Conservation (phyloP, 148 eudicot species). For the Tetragonia tetragonoides region DNA sequence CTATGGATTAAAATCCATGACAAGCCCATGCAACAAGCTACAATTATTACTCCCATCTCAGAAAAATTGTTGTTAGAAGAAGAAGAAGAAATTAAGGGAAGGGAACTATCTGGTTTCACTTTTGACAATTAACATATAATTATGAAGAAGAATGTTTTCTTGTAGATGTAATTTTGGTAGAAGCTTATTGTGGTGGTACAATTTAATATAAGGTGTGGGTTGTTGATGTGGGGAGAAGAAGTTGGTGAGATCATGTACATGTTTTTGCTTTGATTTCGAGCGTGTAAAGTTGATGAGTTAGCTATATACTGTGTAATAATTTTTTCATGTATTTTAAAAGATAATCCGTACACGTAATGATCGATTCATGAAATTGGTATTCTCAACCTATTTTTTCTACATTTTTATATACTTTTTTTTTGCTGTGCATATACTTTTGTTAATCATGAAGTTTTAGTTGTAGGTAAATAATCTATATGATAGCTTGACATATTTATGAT, state of each 20-base stretch:
- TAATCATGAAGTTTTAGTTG: background rate
- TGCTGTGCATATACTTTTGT: background rate
- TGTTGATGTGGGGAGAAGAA: constrained; percentile 1
- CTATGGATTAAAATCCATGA: constrained; percentile 74
- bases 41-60: constrained; percentile 27
- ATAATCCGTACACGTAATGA: background rate
- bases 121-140: background rate
- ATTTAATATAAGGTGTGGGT: background rate
- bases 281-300: constrained; percentile 20
- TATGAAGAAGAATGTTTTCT: background rate
- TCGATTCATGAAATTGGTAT: constrained; percentile 13
- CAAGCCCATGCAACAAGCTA: constrained; percentile 38
- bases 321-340: constrained; percentile 18
- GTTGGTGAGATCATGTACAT: constrained; percentile 3
- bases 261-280: constrained; percentile 4
- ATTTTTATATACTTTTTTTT: background rate
- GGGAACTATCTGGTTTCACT: background rate
- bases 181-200: background rate
- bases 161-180: background rate
- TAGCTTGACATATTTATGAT: background rate
- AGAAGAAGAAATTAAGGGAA: constrained; percentile 3
- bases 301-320: constrained; percentile 9
- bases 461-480: background rate
- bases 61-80: background rate
- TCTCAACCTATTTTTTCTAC: background rate